Percentiles rank a stretch among this genome's conserved stretches.
These are phyloP conservation scores for Inga leiocalycina DNA, from an alignment of 306 rosid species.

Conservation along the genomic window DNA sequence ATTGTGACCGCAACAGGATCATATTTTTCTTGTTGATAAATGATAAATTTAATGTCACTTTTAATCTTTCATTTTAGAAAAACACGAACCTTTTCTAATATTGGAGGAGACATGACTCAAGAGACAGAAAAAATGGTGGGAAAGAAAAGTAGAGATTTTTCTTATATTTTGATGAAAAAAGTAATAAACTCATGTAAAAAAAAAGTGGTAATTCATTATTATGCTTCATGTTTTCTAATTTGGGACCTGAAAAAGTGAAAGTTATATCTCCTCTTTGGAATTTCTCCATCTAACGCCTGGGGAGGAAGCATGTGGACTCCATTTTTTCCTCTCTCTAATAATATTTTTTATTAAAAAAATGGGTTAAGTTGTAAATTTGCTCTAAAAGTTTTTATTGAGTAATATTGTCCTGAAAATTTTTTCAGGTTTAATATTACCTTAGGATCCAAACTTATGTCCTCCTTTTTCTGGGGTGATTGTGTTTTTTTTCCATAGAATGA, in stretches of 20 bases:
- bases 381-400: too few species aligned
- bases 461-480: too few species aligned
- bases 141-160: too few species aligned
- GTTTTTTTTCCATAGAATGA: too few species aligned
- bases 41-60: not conserved
- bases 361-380: too few species aligned
- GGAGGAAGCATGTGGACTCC: not conserved
- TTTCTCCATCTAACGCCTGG: not conserved
- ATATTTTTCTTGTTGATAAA: not conserved
- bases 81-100: not conserved
- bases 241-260: not conserved
- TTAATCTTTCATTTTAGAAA: not conserved
- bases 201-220: too few species aligned
- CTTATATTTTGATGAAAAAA: not conserved
- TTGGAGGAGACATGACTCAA: not conserved
- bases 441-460: too few species aligned
- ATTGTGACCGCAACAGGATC: not conserved
- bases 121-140: too few species aligned
- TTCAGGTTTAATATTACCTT: rapidly evolving
- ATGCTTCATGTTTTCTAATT: not conserved
- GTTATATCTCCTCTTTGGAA: not conserved
- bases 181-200: not conserved
- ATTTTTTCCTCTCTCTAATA: not conserved
- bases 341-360: too few species aligned
- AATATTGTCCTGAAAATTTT: too few species aligned